Percentiles rank a stretch among this genome's conserved stretches.
phyloP scores from a whole-genome alignment of 352 stramenopile genomes.

The Globisporangium paroecandrum region DNA sequence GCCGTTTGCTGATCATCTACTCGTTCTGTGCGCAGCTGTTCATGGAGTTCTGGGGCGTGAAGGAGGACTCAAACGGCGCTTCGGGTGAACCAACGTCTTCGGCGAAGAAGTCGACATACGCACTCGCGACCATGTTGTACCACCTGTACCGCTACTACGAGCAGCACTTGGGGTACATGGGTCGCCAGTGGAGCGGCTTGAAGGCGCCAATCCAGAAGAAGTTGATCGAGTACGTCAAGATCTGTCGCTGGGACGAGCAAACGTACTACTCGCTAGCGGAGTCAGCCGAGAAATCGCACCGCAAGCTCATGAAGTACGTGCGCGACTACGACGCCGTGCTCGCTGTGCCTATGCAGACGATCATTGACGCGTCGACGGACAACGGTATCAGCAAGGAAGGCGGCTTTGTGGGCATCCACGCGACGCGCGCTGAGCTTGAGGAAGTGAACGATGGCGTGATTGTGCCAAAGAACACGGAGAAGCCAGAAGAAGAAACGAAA shows the following conservation, averaged over 20 bases:
- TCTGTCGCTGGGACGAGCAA: slow-evolving; percentile 99
- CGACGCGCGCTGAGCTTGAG: slow-evolving; percentile 65
- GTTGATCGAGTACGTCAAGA: slow-evolving; percentile 97
- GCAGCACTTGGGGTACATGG: slow-evolving; percentile 84
- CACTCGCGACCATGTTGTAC: slow-evolving; percentile 88
- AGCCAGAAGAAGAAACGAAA: slow-evolving; percentile 18
- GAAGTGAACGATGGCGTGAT: slow-evolving; percentile 43
- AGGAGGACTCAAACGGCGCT: not conserved
- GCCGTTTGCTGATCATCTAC: slow-evolving; percentile 86
- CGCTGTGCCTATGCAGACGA: slow-evolving; percentile 72
- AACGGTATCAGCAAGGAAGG: slow-evolving; percentile 79
- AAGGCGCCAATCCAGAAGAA: slow-evolving; percentile 95
- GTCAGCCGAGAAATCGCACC: slow-evolving; percentile 97
- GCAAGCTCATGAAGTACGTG: slow-evolving; percentile 98
- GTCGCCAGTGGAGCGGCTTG: slow-evolving; percentile 82
- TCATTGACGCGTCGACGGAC: slow-evolving; percentile 88
- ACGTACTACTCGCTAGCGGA: slow-evolving; percentile 99
- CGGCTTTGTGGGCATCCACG: slow-evolving; percentile 68
- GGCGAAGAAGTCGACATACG: slow-evolving; percentile 30
- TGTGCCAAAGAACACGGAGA: slow-evolving; percentile 30
- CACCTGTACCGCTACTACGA: slow-evolving; percentile 95
- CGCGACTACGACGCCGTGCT: slow-evolving; percentile 89
- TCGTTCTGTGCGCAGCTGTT: slow-evolving; percentile 85
- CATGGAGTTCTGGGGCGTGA: slow-evolving; percentile 59
- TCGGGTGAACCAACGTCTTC: not conserved